Conservation (phyloP, 2,329 filamentous ascomycete genomes). For the Nemania serpens region DNA sequence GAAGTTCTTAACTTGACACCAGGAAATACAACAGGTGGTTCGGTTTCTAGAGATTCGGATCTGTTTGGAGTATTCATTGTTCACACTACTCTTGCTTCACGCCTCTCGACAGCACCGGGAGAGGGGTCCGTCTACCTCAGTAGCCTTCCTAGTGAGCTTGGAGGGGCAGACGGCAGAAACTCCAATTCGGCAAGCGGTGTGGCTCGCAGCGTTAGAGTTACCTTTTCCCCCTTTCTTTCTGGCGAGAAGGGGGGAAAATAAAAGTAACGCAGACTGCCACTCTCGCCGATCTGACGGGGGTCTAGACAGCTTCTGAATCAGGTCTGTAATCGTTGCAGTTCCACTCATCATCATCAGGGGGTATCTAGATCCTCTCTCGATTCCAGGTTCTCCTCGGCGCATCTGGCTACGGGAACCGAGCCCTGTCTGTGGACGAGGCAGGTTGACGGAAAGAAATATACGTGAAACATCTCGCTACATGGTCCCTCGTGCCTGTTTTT, state of each 20-base stretch:
- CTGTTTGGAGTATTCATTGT: too few species aligned
- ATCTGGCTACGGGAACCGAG: neutral
- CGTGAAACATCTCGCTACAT: constrained; percentile 24
- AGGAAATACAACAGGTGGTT: too few species aligned
- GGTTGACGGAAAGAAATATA: constrained; percentile 18
- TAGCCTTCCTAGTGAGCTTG: constrained; percentile 10
- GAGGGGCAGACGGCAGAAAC: constrained; percentile 25
- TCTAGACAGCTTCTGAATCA: neutral
- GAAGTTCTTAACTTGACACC: too few species aligned
- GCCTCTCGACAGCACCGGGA: too few species aligned
- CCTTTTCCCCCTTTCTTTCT: neutral
- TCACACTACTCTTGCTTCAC: too few species aligned
- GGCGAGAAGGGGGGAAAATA: too few species aligned
- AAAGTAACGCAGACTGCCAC: neutral
- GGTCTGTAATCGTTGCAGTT: constrained; percentile 14
- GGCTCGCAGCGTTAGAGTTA: neutral
- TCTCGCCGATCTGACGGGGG: neutral
- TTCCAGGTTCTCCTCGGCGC: constrained; percentile 8
- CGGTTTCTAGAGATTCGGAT: too few species aligned
- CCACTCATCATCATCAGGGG: constrained; percentile 17
- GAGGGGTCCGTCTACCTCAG: too few species aligned
- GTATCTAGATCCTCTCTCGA: constrained; percentile 21
- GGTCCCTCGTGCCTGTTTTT: constrained; percentile 22
- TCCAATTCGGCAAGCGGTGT: constrained; percentile 25
- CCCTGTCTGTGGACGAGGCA: constrained; percentile 2